Percentiles rank a stretch among this genome's conserved stretches.
These are phyloP conservation scores for Solanum virginianum DNA, from an alignment of 257 asterid species.

Conservation along the genomic window DNA sequence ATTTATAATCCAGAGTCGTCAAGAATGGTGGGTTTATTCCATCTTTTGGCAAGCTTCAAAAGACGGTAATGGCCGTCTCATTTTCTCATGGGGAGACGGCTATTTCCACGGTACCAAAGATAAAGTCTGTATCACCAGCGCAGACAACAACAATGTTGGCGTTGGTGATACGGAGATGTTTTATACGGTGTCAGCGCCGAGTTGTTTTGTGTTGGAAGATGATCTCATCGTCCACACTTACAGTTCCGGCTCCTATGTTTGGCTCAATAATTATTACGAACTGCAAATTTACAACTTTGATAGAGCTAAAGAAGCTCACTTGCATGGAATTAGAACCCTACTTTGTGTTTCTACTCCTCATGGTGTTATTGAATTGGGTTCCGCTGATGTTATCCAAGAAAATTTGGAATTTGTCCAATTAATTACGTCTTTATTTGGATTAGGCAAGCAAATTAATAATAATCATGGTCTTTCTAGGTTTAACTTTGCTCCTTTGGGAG, in stretches of 20 bases:
- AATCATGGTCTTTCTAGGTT: neutral
- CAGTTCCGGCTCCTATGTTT: neutral
- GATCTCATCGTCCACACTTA: conserved; percentile 14
- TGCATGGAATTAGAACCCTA: conserved; percentile 22
- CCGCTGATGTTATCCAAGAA: conserved; percentile 10
- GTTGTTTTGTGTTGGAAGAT: neutral
- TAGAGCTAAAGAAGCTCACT: conserved; percentile 34
- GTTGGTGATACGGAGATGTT: conserved; percentile 16
- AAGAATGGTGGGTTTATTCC: conserved; percentile 26
- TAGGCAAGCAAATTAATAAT: neutral
- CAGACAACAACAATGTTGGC: neutral
- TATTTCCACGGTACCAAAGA: conserved; percentile 8
- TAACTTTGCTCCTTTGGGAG: neutral
- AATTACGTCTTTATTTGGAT: neutral
- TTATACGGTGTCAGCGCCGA: conserved; percentile 12
- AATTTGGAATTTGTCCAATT: conserved; percentile 11
- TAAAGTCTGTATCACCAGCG: neutral
- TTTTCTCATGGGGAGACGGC: conserved; percentile 29
- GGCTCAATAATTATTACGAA: conserved; percentile 16
- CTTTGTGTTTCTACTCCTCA: conserved; percentile 13
- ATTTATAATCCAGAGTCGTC: conserved; percentile 10
- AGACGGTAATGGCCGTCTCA: neutral
- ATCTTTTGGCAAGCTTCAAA: conserved; percentile 25
- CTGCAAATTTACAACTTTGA: conserved; percentile 3
- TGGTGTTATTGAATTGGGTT: conserved; percentile 32